Base-by-base conservation (phyloP, 495 filamentous ascomycete species). In the Neurospora discreta region DNA sequence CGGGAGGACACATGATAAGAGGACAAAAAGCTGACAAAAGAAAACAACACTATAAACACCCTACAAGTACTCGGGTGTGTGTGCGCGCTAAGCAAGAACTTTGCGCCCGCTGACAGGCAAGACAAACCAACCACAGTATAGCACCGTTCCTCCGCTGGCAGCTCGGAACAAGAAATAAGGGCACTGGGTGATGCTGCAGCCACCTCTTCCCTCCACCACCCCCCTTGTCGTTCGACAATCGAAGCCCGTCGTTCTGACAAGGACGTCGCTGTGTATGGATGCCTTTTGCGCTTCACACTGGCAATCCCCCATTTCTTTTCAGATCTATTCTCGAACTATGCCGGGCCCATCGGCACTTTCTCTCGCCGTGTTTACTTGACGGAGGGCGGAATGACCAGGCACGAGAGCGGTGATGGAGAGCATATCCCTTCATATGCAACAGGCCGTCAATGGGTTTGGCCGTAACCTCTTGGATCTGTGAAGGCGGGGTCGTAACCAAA, bases 1-100 rank as follows among this genome's bases (percentile, higher is more conserved):
- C 42, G 41, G 20, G 8, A 68, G 15, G 58, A 42, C 38, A 39
- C 41, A 44, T 71, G 43, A 40, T 33, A 67, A 65, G 44, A 39
- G 26, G 38, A 52, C 44, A 77, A 74, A 78, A 74, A 76, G 75
- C 75, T 73, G 69, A 80, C 70, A 75, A 81, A 75, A 78, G 76
- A 78, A 75, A 79, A 77, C 68, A 70, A 76, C 74, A 71, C 69
- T 39, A 74, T 71, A 78, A 75, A 71, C 78, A 70, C 52, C 52
- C 52, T 65, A 18, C 52, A 65, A 65, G 52, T 9, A 65, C 52
- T 65, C 52, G 76, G 69, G 74, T 36, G 70, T 39, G 39, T 60
- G 39, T 39, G 38, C 33, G 33, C 41, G 40, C 46, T 60, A 71
- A 67, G 58, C 23, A 43, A 71, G 44, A 71, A 71, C 52, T 38